Percentiles rank a stretch among this genome's conserved stretches.
These are phyloP conservation scores for Colletotrichum endophyticum DNA, from an alignment of 2,329 filamentous ascomycete species.

Conservation along the genomic window DNA sequence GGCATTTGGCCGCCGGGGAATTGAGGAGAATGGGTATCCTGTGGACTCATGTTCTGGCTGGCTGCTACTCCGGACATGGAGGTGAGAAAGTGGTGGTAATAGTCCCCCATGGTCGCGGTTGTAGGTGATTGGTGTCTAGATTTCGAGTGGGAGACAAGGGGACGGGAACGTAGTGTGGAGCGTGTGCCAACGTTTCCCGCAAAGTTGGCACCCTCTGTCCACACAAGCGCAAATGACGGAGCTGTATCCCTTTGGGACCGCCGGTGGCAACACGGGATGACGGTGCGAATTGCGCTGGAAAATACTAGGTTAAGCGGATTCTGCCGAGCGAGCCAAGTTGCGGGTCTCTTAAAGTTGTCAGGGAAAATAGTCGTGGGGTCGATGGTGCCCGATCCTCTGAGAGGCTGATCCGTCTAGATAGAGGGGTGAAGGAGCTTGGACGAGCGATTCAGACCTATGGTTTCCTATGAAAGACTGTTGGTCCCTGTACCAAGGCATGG, in stretches of 20 bases:
- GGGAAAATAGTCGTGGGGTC: not conserved
- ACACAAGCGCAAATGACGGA: not conserved
- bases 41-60: slow-evolving; percentile 40
- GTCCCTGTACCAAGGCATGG: slow-evolving; percentile 3
- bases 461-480: not conserved
- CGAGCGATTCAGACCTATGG: not conserved
- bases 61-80: slow-evolving; percentile 52
- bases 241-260: not conserved
- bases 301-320: not conserved
- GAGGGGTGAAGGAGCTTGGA: not conserved
- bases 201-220: slow-evolving; percentile 1
- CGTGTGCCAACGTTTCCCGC: slow-evolving; percentile 1
- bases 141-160: not conserved
- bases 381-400: not conserved
- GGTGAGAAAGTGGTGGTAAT: slow-evolving; percentile 61
- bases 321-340: not conserved
- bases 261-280: not conserved
- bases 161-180: not conserved
- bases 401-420: not conserved
- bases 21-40: slow-evolving; percentile 43
- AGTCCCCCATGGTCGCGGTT: slow-evolving; percentile 53
- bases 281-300: not conserved
- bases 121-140: not conserved
- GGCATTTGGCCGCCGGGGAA: slow-evolving; percentile 35
- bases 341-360: not conserved